Evolutionary conservation across 1,139 yeast genomes (phyloP), one percentile per base, ranked within the genome.

Genomic region (Eremothecium gossypii): DNA sequence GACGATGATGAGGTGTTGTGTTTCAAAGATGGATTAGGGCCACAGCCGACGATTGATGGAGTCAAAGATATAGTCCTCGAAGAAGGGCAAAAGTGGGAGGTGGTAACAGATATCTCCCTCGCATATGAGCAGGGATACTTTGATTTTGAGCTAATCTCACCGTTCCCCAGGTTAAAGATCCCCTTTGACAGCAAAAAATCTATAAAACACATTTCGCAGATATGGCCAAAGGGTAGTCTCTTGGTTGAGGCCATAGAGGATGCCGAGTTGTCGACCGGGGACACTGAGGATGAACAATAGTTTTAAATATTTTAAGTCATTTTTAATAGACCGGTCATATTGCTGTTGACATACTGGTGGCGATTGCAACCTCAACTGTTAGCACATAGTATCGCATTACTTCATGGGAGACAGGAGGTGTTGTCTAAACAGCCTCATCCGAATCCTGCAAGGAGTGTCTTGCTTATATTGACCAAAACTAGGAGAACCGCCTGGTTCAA

Each of bases 181-280:
- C 67, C 65, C 2, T 48, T 55, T 9, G 63, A 62, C 28, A 43
- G 53, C 3, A 52, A 53, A 0, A 43, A 47, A 23, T 30, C 42
- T 4, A 60, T 79, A 8, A 54, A 55, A 27, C 71, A 72, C 23
- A 68, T 67, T 33, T 52, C 63, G 2, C 64, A 69, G 30, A 54
- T 80, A 11, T 79, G 73, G 72, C 87, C 87, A 10, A 77, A 70
- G 49, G 86, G 85, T 1, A 76, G 72, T 48, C 50, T 79, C 36
- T 60, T 77, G 36, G 72, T 78, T 6, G 83, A 78, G 50, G 59
- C 55, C 13, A 48, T 57, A 9, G 65, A 61, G 3, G 61, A 57
- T 1, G 60, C 53, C 0, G 64, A 57, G 2, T 49, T 17, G 23
- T 17, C 23, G 23, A 17, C 23, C 23, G 23, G 23, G 3, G 23